Evolutionary conservation across 2,329 filamentous ascomycete genomes (phyloP).

Genomic region (Zarea fungicola): DNA sequence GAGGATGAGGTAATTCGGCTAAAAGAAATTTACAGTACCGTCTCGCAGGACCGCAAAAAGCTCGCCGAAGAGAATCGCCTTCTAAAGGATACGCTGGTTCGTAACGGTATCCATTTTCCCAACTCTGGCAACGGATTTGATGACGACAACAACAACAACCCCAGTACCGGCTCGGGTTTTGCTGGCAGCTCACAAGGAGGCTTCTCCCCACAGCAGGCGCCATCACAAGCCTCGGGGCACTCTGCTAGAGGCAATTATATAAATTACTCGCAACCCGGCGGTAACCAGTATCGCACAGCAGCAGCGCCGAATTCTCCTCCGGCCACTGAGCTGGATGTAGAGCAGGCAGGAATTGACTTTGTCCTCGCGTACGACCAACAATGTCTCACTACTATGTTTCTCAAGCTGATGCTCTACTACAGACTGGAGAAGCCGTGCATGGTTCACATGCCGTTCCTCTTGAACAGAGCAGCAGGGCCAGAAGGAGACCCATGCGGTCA

Average conservation of each 20-base stretch:
- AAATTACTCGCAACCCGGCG: slow-evolving; percentile 6
- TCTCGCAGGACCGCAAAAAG: slow-evolving; percentile 69
- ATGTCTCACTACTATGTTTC: background rate
- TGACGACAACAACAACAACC: slow-evolving; percentile 41
- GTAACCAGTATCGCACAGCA: slow-evolving; percentile 26
- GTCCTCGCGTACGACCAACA: slow-evolving; percentile 66
- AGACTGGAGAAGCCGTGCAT: slow-evolving; percentile 90
- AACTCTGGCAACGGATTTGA: slow-evolving; percentile 24
- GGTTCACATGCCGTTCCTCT: slow-evolving; percentile 77
- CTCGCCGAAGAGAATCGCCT: slow-evolving; percentile 74
- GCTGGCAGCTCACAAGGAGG: slow-evolving; percentile 19
- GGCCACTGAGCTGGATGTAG: slow-evolving; percentile 56
- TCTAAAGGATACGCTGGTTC: slow-evolving; percentile 53
- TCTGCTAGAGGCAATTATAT: slow-evolving; percentile 23
- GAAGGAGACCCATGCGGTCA: slow-evolving; percentile 76
- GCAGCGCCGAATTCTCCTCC: slow-evolving; percentile 22
- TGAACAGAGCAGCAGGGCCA: slow-evolving; percentile 53
- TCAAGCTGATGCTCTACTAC: slow-evolving; percentile 34
- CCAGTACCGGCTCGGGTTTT: slow-evolving; percentile 36
- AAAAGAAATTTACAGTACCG: slow-evolving; percentile 75
- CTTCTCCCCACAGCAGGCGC: slow-evolving; percentile 43
- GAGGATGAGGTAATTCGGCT: slow-evolving; percentile 87
- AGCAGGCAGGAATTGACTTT: slow-evolving; percentile 83
- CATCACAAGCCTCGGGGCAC: slow-evolving; percentile 36
- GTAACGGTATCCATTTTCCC: slow-evolving; percentile 42